Conservation (phyloP, 371 early-diverging fungal genomes). For the Massospora cicadina region DNA sequence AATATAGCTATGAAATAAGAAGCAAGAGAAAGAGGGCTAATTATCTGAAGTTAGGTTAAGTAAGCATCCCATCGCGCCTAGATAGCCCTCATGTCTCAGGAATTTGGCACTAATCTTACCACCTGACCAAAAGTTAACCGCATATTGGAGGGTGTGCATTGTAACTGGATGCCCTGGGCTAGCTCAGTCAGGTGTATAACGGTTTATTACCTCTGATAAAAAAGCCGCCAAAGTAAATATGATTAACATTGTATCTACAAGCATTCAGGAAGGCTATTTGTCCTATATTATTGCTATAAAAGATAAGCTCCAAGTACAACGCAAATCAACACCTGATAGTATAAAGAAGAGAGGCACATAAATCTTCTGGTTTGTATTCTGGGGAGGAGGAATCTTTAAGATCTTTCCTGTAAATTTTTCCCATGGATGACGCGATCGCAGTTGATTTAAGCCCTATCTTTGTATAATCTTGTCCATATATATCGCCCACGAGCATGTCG, state of each 20-base stretch:
- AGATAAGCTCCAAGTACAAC: neutral
- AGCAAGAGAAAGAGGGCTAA: no score
- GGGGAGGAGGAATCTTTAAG: conserved; percentile 33
- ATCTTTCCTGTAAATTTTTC: conserved; percentile 79
- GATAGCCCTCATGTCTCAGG: conserved; percentile 88
- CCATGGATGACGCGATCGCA: conserved; percentile 88
- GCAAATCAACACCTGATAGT: conserved; percentile 48
- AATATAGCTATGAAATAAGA: no score
- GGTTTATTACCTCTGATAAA: conserved; percentile 67
- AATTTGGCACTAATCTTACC: conserved; percentile 89
- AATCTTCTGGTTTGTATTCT: conserved; percentile 55
- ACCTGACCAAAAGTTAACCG: conserved; percentile 92
- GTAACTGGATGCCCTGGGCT: conserved; percentile 66
- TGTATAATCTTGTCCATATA: conserved; percentile 78
- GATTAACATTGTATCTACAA: conserved; percentile 67
- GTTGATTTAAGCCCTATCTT: conserved; percentile 77
- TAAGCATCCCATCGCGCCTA: conserved; percentile 30
- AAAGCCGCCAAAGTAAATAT: conserved; percentile 91
- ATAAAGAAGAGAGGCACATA: conserved; percentile 69
- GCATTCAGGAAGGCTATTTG: conserved; percentile 95
- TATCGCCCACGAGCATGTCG: conserved; percentile 89
- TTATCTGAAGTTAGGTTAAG: neutral
- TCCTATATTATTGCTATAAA: conserved; percentile 82
- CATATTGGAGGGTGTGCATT: conserved; percentile 93
- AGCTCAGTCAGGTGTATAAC: neutral